These are phyloP conservation scores for Mantamonas sphyraenae DNA, from an alignment of 78 protist species.

Conservation along the genomic window DNA sequence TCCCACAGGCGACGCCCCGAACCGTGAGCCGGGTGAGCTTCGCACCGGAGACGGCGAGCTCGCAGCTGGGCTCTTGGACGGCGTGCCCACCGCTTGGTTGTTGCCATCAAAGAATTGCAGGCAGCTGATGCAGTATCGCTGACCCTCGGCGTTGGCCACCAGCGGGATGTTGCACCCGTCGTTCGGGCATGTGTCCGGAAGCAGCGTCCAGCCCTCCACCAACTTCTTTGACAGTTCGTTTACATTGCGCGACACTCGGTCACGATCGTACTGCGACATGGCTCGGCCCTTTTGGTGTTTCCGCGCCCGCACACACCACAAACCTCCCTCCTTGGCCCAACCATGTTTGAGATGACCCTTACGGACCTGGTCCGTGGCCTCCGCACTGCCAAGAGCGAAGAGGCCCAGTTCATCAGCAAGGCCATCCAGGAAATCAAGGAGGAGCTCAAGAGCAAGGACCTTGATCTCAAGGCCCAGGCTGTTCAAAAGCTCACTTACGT, in stretches of 20 bases:
- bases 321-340: background rate
- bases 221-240: background rate
- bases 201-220: background rate
- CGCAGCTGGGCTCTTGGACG: too few species aligned
- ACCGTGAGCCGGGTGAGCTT: too few species aligned
- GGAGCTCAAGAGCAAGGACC: constrained; percentile 59
- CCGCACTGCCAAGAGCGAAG: constrained; percentile 63
- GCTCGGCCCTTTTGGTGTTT: background rate
- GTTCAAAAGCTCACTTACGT: constrained; percentile 84
- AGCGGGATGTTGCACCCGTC: too few species aligned
- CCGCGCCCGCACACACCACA: background rate
- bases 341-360: constrained; percentile 75
- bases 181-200: background rate
- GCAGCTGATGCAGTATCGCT: too few species aligned
- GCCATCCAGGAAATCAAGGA: constrained; percentile 66
- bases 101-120: too few species aligned
- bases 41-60: too few species aligned
- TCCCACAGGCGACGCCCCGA: too few species aligned
- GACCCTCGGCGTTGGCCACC: too few species aligned
- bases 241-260: too few species aligned
- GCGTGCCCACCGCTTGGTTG: too few species aligned
- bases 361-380: constrained; percentile 81
- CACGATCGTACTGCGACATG: background rate
- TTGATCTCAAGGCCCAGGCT: constrained; percentile 67
- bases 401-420: constrained; percentile 52